Evolutionary conservation across 2,329 filamentous ascomycete species (phyloP).

Genomic region (Rhinocladiella similis): DNA sequence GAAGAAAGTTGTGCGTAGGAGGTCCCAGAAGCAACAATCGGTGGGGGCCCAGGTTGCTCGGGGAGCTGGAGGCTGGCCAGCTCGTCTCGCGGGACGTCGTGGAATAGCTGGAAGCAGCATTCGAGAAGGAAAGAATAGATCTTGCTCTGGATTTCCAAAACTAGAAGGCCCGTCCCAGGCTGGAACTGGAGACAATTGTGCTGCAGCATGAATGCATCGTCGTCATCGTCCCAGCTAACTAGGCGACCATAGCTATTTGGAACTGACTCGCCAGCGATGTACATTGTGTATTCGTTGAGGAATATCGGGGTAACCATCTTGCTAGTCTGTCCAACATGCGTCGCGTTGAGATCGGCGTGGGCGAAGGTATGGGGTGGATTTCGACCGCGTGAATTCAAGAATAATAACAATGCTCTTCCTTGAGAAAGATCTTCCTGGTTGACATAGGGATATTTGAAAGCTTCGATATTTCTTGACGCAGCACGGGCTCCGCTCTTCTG

Average conservation of each 20-base stretch:
- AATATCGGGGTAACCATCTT: constrained; percentile 30
- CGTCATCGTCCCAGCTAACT: constrained; percentile 16
- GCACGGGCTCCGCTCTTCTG: constrained; percentile 13
- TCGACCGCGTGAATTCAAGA: constrained; percentile 55
- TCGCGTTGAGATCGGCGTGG: constrained; percentile 43
- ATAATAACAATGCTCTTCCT: constrained; percentile 46
- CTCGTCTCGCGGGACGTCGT: constrained; percentile 45
- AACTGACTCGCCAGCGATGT: constrained; percentile 34
- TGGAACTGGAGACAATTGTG: constrained; percentile 43
- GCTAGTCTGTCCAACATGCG: constrained; percentile 33
- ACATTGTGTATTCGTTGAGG: constrained; percentile 37
- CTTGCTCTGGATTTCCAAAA: constrained; percentile 54
- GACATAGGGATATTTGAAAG: constrained; percentile 55
- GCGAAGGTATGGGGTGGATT: constrained; percentile 51
- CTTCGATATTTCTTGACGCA: not conserved
- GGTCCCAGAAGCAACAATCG: constrained; percentile 31
- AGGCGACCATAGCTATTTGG: constrained; percentile 39
- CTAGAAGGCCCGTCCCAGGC: constrained; percentile 50
- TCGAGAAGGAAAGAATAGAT: constrained; percentile 51
- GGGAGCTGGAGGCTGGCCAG: constrained; percentile 35
- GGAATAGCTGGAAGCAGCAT: constrained; percentile 51
- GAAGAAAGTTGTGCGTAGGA: constrained; percentile 42
- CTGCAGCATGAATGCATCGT: constrained; percentile 36
- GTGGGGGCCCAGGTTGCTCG: constrained; percentile 41
- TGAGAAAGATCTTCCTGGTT: constrained; percentile 58